Evolutionary conservation across 306 rosid genomes (phyloP), one percentile per base, ranked within the genome.

Genomic region (Castanopsis chinensis): DNA sequence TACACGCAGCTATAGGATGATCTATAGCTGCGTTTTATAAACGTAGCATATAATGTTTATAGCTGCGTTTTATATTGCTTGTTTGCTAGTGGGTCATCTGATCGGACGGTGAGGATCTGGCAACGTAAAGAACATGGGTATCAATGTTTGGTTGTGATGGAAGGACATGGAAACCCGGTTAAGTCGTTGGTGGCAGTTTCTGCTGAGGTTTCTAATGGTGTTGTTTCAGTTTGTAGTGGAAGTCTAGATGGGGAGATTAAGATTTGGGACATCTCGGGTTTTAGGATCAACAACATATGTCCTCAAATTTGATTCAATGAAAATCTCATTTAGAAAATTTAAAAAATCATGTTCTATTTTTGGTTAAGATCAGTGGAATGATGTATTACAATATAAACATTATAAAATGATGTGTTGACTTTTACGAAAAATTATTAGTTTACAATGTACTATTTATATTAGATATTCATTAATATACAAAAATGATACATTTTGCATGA

Each of bases 51-150:
- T n/a, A n/a, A n/a, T n/a, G n/a, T n/a, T n/a, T n/a, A n/a, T n/a
- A n/a, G n/a, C n/a, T n/a, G n/a, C n/a, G n/a, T n/a, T n/a, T n/a
- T n/a, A n/a, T n/a, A 73, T 20, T 49, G 53, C 17, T 76, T 86
- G 67, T 78, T 91, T 65, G 86, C 23, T 11, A 89, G 90, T 59
- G 96, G 93, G 45, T 89, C 96, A 27, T 79, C 86, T 1, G 96
- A 89, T 89, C 79, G 43, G 79, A 91, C 89, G 78, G 90, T 91
- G n/a, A 91, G 93, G 84, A 81, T 91, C 1, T 91, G 96, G 96
- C 75, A 21, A 74, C 76, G 73, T 28, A 60, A 37, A 0, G 63
- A 20, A 1, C 2, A 74, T 2, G 77, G 74, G 49, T 86, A 74
- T 74, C 33, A 45, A 63, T 89, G 93, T 41, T 73, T 59, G 21